Base-by-base conservation (phyloP, 495 filamentous ascomycete genomes). In the Trichoderma asperelloides region DNA sequence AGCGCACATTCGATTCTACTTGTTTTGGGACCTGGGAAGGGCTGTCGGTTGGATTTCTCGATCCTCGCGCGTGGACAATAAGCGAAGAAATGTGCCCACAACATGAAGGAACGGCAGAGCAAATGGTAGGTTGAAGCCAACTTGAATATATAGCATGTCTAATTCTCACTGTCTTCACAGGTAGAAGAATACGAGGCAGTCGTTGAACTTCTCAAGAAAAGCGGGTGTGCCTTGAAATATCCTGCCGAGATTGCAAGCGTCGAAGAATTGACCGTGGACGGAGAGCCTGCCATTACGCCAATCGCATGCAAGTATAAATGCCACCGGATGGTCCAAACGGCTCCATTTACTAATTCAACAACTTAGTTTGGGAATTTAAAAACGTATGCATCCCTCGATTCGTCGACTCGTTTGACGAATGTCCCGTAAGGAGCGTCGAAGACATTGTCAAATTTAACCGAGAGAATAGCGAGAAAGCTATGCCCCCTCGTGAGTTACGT, bases 371-470 rank as follows among this genome's bases (percentile, higher is more conserved):
- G 69, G 70, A 71, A 7, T 72, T 70, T 41, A 72, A 71, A 43
- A 72, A 70, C 64, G 60, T 65, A 33, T 69, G 62, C 62, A 68
- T 74, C 1, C 68, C 66, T 2, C 63, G 64, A 15, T 74, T 73
- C 16, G 55, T 70, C 18, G 51, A 9, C 0, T 67, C 51, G n/a
- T 73, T 71, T 49, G 67, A 77, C 8, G 66, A 72, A n/a, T 63
- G 62, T 30, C 64, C 65, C 2, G 74, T 73, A 0, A 66, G 55
- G 1, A 69, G 30, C 4, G 47, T 75, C 7, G 67, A 28, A 23
- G 75, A 76, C n/a, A 67, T 75, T 43, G 65, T 74, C 63, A 63
- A 68, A 18, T 77, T 71, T 68, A 75, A 77, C 60, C 47, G 70
- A 51, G 63, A 69, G 2, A 68, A 75, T 69, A 65, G 62, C 18